Evolutionary conservation across 2,329 filamentous ascomycete genomes (phyloP), one percentile per base, ranked within the genome.

Genomic region (Alternaria hordeiaustralica): DNA sequence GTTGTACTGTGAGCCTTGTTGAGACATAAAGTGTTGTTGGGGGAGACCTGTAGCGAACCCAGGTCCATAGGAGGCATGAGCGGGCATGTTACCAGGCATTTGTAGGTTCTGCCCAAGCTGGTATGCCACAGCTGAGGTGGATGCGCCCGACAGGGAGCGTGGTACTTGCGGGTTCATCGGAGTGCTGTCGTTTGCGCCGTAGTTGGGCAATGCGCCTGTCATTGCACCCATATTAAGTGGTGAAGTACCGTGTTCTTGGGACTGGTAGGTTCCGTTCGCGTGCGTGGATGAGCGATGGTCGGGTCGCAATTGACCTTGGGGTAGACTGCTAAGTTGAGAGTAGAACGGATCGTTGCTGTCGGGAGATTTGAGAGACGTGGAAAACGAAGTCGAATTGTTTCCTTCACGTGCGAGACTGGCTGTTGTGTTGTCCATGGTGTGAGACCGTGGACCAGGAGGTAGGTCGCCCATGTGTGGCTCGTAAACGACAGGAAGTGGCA

Each of bases 391-490:
- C 13, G 67, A 30, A 47, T 67, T 68, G 56, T 68, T 69, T 41
- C 73, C 70, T 50, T 75, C 75, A 63, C 68, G 74, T 60, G 71
- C 67, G 65, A 73, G 66, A 50, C 71, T 71, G 61, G 74, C 65
- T 71, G 73, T 68, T 33, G 73, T 68, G 65, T 65, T 67, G 62
- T 77, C 77, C 69, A 76, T 68, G 58, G 75, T 61, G 60, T 75
- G 77, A 44, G 71, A 65, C 68, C 69, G 71, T 36, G 74, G 64
- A 46, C 73, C 73, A 61, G 71, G 64, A 58, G 79, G 75, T 71
- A 79, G 28, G 68, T 82, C 80, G 58, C 79, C 80, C 80, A 82
- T 82, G 65, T 73, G 75, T 66, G 76, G 73, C 62, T 81, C 77
- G 65, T 76, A 72, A 67, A 80, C 66, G 65, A 81, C 61, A 51